A percentile compares a stretch with the other conserved stretches of the same genome.
Conservation (phyloP, 2,329 filamentous ascomycete species). For the Fonsecaea multimorphosa region DNA sequence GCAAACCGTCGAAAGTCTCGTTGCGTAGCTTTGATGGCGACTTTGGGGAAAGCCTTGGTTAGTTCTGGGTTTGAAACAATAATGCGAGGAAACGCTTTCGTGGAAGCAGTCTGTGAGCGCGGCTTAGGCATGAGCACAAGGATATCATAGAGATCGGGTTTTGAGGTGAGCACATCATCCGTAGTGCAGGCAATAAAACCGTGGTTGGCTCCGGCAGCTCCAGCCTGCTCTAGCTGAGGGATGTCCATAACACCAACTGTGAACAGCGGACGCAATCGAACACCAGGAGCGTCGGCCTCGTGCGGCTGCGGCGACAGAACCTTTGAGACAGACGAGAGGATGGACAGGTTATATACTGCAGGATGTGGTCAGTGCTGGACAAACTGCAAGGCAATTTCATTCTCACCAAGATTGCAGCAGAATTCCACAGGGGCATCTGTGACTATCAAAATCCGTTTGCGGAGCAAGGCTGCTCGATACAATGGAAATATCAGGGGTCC, state of each 20-base stretch:
- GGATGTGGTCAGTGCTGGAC: slow-evolving; percentile 10
- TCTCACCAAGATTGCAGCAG: slow-evolving; percentile 83
- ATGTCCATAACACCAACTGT: slow-evolving; percentile 94
- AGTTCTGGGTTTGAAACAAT: slow-evolving; percentile 57
- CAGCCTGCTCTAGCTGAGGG: slow-evolving; percentile 64
- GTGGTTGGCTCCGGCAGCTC: slow-evolving; percentile 50
- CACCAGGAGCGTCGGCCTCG: slow-evolving; percentile 64
- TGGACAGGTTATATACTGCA: slow-evolving; percentile 89
- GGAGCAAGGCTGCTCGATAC: slow-evolving; percentile 81
- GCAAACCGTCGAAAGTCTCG: slow-evolving; percentile 83
- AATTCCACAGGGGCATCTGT: slow-evolving; percentile 83
- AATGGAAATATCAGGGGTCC: slow-evolving; percentile 92
- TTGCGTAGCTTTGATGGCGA: slow-evolving; percentile 81
- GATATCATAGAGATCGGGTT: slow-evolving; percentile 85
- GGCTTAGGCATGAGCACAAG: slow-evolving; percentile 77
- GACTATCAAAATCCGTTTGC: slow-evolving; percentile 87
- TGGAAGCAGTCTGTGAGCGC: slow-evolving; percentile 59
- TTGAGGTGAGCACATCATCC: slow-evolving; percentile 87
- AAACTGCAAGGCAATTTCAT: slow-evolving; percentile 35
- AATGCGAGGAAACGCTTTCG: slow-evolving; percentile 76
- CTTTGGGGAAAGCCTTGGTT: slow-evolving; percentile 56
- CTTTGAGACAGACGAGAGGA: slow-evolving; percentile 85
- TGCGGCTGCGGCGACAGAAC: slow-evolving; percentile 74
- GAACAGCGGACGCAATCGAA: slow-evolving; percentile 80
- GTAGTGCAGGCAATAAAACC: slow-evolving; percentile 97